Evolutionary conservation across 768 basidiomycete genomes (phyloP).

Genomic region (Symmetrospora coprosmae): DNA sequence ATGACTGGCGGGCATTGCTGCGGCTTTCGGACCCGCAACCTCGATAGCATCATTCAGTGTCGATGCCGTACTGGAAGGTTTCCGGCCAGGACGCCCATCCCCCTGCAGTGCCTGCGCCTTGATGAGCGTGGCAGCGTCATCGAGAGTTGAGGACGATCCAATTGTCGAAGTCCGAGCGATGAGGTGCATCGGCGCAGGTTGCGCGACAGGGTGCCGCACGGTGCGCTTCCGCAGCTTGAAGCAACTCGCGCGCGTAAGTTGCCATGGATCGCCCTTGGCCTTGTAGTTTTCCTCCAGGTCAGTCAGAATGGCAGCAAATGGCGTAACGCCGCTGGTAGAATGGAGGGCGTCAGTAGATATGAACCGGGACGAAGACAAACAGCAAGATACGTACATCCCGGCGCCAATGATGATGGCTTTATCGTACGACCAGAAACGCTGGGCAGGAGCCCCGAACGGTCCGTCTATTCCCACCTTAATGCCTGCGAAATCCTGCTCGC

Average conservation of each 20-base stretch:
- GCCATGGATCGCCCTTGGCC: conserved; percentile 10
- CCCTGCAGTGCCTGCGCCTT: too few relatives aligned
- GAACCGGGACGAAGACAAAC: not conserved
- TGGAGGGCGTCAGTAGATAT: not conserved
- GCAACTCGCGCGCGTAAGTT: not conserved
- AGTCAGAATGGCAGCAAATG: conserved; percentile 11
- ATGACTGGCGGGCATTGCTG: too few relatives aligned
- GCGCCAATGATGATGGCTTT: conserved; percentile 20
- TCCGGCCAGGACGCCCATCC: too few relatives aligned
- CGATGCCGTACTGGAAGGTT: too few relatives aligned
- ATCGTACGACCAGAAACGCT: conserved; percentile 18
- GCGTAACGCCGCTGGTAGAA: conserved; percentile 1
- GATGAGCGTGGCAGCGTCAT: too few relatives aligned
- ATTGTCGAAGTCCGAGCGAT: too few relatives aligned
- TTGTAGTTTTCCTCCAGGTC: conserved; percentile 17
- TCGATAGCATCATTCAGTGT: too few relatives aligned
- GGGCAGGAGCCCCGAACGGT: conserved; percentile 15
- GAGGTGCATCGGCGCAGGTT: too few relatives aligned
- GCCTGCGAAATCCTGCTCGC: not conserved
- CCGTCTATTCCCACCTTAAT: conserved; percentile 9
- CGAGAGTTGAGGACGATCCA: too few relatives aligned
- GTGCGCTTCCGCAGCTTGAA: conserved; percentile 1
- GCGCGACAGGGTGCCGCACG: not conserved
- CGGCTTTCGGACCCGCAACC: too few relatives aligned
- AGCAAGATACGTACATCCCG: too few relatives aligned